Evolutionary conservation across 169 alveolate genomes (phyloP), one percentile per base, ranked within the genome.

Genomic region (Miamiensis avidus): DNA sequence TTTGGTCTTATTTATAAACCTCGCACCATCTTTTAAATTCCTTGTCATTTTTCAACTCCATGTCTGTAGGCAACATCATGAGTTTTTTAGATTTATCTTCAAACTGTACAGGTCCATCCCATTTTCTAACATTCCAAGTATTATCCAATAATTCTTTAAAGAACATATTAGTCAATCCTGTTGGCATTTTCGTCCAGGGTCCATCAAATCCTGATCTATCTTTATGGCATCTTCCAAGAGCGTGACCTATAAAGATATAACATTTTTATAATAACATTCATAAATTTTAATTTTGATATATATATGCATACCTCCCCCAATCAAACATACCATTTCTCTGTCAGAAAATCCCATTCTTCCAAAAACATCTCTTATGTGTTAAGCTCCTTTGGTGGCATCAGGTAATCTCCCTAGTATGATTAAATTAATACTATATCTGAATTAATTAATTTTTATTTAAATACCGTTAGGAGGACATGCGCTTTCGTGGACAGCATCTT

Each of bases 281-380:
- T 49, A 20, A 49, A 49, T 49, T 49, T 11, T 49, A 49, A 49
- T 49, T 11, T 49, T 49, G 4, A 11, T 49, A 49, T n/a, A n/a
- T n/a, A n/a, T n/a, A n/a, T n/a, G n/a, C 20, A 49, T 49, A 49
- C 69, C 84, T 34, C 86, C 86, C 27, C 79, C 86, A 29, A 82
- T 72, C 69, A 82, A 73, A 82, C 73, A 78, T 31, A 82, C 86
- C 31, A 82, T 82, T 82, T 82, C 86, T 82, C 79, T 72, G n/a
- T 82, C 86, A 28, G 65, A 69, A 0, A 82, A 31, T 11, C 86
- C 86, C 79, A 82, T 82, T 82, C 79, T 82, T 33, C 72, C 32
- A 74, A 82, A 82, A 30, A 82, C 79, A 6, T 82, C 78, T 82
- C 86, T 82, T 27, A 82, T 69, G 25, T 82, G 86, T 28, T 34